Evolutionary conservation across 1,139 yeast genomes (phyloP).

Genomic region (Candida mesenterica): DNA sequence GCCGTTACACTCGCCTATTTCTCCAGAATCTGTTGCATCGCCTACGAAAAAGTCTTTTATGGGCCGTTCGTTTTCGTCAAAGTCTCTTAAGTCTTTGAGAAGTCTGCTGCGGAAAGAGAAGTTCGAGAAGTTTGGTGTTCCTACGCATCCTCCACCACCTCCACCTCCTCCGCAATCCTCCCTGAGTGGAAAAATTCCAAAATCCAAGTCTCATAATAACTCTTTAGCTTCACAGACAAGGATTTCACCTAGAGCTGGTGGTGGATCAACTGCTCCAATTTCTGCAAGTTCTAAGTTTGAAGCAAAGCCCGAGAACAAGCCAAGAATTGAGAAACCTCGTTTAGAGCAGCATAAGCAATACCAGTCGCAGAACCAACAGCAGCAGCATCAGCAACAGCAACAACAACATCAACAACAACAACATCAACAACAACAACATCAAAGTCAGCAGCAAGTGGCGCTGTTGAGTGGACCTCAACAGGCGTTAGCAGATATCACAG

Average conservation of each 20-base stretch:
- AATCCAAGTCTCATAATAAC: conserved; percentile 44
- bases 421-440: conserved; percentile 4
- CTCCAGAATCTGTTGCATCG: conserved; percentile 10
- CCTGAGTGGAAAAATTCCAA: conserved; percentile 30
- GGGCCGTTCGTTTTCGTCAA: conserved; percentile 42
- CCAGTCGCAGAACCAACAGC: background rate
- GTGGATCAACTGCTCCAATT: conserved; percentile 44
- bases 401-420: conserved; percentile 1
- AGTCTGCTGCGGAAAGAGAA: conserved; percentile 4
- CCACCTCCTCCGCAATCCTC: conserved; percentile 14
- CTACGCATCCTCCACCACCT: conserved; percentile 11
- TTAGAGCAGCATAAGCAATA: conserved; percentile 12
- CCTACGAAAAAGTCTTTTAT: conserved; percentile 21
- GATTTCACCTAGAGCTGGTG: conserved; percentile 19
- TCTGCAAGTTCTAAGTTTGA: conserved; percentile 31
- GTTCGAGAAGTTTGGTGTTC: conserved; percentile 13
- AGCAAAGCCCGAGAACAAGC: conserved; percentile 26
- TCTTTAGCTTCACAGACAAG: conserved; percentile 32
- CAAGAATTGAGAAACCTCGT: background rate
- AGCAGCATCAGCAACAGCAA: conserved; percentile 13
- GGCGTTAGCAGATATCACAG: conserved; percentile 14
- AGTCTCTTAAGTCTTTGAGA: conserved; percentile 35
- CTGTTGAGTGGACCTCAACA: conserved; percentile 16
- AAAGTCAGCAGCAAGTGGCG: conserved; percentile 12
- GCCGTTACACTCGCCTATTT: conserved; percentile 5